These are phyloP conservation scores for Boletus bicolor DNA, from an alignment of 768 basidiomycete species.

Conservation along the genomic window DNA sequence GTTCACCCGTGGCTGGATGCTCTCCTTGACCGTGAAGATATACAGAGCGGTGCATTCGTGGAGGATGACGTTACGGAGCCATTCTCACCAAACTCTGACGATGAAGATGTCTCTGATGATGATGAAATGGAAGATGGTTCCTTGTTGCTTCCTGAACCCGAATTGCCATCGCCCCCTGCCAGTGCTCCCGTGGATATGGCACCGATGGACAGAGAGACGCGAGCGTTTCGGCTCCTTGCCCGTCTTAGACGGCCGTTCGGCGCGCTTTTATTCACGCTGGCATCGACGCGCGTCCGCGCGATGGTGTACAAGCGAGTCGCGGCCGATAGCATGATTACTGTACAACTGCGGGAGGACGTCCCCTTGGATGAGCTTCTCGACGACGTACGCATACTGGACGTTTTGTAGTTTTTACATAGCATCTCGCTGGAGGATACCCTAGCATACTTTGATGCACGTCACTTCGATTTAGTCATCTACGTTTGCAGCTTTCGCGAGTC, in stretches of 20 bases:
- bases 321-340: background rate
- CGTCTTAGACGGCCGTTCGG: background rate
- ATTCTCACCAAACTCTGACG: background rate
- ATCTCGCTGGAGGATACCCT: no score
- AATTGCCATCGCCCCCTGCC: no score
- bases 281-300: background rate
- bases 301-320: slow-evolving; percentile 4
- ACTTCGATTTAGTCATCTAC: no score
- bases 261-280: background rate
- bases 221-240: background rate
- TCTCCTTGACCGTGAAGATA: background rate
- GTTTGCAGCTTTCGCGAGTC: no score
- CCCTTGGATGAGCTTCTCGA: background rate
- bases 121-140: background rate
- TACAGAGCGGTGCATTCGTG: background rate
- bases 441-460: no score
- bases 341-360: background rate
- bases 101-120: background rate
- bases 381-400: background rate
- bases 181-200: no score
- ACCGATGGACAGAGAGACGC: background rate
- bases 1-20: slow-evolving; percentile 5
- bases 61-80: background rate
- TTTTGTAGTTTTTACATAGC: background rate
- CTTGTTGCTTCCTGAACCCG: background rate